Evolutionary conservation across 2,329 filamentous ascomycete genomes (phyloP), one percentile per base, ranked within the genome.

Genomic region (Chaetomium olivaceum): DNA sequence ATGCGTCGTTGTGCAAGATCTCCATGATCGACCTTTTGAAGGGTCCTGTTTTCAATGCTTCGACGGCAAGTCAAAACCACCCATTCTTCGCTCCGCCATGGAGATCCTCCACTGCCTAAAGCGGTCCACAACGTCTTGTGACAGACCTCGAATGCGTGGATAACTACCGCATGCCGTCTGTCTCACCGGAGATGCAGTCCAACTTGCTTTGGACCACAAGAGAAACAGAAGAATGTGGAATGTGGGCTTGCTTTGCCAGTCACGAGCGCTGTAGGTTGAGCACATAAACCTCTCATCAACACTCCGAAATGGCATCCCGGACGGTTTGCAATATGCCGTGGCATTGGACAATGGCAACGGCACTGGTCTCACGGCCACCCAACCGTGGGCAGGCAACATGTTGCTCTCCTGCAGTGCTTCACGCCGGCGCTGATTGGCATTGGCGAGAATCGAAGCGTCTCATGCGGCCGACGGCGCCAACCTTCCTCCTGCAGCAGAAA

Each of bases 1-100:
- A 33, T 48, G 43, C 29, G 31, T 27, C 29, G 31, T 27, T 16
- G 66, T 62, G 68, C 68, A 68, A 67, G 67, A 69, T 71, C 68
- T 68, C 63, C 67, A 63, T 51, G 67, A 62, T 63, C 64, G 29
- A 51, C 58, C 54, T 54, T 58, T 21, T 48, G 14, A 58, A 64
- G 36, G 27, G 12, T 60, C 29, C 27, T 58, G 60, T 50, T 54
- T 59, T 58, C 62, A 61, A 63, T 66, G 66, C 61, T 54, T 33
- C 21, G 33, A 54, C 27, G 25, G 33, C 33, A 29, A 29, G 25
- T 58, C 36, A 43, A 43, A 43, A 23, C 27, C n/a, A 12, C 21
- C 27, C n/a, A 12, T 11, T 12, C 16, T 5, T 27, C 7, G 43
- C 52, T 23, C 52, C 52, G 65, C 54, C 62, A 62, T 57, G 54